phyloP scores from a whole-genome alignment of 1,139 yeast genomes.

The Blastobotrys illinoisensis region DNA sequence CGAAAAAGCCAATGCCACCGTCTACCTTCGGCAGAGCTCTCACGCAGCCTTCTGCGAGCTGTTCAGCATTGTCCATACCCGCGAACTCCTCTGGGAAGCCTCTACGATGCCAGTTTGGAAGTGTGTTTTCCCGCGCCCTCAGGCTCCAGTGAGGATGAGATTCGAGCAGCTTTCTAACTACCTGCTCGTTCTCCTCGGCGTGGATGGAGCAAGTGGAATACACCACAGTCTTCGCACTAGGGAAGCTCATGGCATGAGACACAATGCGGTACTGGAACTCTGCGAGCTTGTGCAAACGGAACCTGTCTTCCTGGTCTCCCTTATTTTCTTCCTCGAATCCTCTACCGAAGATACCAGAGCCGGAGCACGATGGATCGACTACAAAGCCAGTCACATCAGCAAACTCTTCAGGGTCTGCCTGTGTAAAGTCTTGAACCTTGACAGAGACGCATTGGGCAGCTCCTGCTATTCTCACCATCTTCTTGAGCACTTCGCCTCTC shows the following conservation, averaged over 20 bases:
- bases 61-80: conserved; percentile 42
- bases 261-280: conserved; percentile 84
- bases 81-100: conserved; percentile 69
- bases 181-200: conserved; percentile 88
- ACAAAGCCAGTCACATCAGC: conserved; percentile 69
- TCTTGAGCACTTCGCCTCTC: conserved; percentile 65
- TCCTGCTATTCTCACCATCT: conserved; percentile 79
- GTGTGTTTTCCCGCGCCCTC: conserved; percentile 54
- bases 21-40: conserved; percentile 80
- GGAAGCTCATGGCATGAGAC: conserved; percentile 81
- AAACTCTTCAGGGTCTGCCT: conserved; percentile 55
- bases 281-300: conserved; percentile 65
- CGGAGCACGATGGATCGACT: conserved; percentile 97
- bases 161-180: conserved; percentile 67
- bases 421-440: conserved; percentile 81
- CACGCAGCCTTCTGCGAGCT: conserved; percentile 78
- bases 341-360: conserved; percentile 93
- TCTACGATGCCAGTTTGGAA: conserved; percentile 81
- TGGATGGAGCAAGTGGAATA: conserved; percentile 95
- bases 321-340: conserved; percentile 45
- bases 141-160: conserved; percentile 50
- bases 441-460: conserved; percentile 57
- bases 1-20: conserved; percentile 97
- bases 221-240: conserved; percentile 70
- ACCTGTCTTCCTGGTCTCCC: conserved; percentile 38